phyloP scores from a whole-genome alignment of 352 stramenopile genomes.

The Phytophthora quininea region DNA sequence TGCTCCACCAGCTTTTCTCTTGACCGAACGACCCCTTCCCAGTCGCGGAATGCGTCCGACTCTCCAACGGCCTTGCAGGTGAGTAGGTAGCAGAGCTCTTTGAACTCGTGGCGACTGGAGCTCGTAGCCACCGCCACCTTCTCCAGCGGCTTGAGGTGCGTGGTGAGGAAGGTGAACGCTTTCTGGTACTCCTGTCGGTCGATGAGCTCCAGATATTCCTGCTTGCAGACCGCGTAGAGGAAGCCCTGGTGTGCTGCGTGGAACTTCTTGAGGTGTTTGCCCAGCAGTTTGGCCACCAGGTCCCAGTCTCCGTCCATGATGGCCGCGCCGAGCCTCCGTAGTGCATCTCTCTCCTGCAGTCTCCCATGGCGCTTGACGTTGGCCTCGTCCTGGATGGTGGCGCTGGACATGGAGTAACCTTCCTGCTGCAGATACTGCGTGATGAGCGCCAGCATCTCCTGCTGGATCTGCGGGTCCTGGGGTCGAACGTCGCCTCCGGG shows the following conservation, averaged over 20 bases:
- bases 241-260: slow-evolving; percentile 83
- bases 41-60: slow-evolving; percentile 84
- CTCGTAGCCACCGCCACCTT: slow-evolving; percentile 75
- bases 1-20: slow-evolving; percentile 88
- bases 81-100: slow-evolving; percentile 89
- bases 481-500: slow-evolving; percentile 84
- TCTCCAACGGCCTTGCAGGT: slow-evolving; percentile 89
- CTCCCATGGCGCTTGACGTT: slow-evolving; percentile 84
- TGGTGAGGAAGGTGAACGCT: slow-evolving; percentile 89
- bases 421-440: slow-evolving; percentile 88
- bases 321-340: slow-evolving; percentile 73
- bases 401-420: slow-evolving; percentile 79
- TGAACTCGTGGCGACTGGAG: slow-evolving; percentile 83
- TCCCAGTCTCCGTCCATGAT: slow-evolving; percentile 90
- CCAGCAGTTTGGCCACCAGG: slow-evolving; percentile 79
- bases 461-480: slow-evolving; percentile 75
- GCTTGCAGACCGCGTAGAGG: slow-evolving; percentile 88
- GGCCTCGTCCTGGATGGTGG: slow-evolving; percentile 88
- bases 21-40: slow-evolving; percentile 79
- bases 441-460: slow-evolving; percentile 86
- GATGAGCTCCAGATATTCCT: slow-evolving; percentile 90
- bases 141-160: slow-evolving; percentile 88
- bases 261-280: slow-evolving; percentile 86
- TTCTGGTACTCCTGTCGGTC: slow-evolving; percentile 90
- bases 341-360: slow-evolving; percentile 72